These are phyloP conservation scores for Ophiostoma ulmi DNA, from an alignment of 2,329 filamentous ascomycete genomes.

Conservation along the genomic window DNA sequence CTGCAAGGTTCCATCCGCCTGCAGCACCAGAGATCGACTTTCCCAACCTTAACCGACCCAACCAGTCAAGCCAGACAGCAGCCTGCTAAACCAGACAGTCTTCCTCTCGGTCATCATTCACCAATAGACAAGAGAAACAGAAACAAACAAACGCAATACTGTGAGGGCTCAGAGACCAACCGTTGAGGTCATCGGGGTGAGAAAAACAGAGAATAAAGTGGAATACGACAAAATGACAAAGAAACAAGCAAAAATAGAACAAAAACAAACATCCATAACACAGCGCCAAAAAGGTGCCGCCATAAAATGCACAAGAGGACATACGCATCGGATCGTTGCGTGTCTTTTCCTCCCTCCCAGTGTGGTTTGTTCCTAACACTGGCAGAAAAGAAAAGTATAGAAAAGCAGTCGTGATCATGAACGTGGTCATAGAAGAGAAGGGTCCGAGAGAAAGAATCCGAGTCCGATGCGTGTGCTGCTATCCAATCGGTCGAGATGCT, in stretches of 20 bases:
- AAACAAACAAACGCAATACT: slow-evolving; percentile 14
- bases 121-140: slow-evolving; percentile 1
- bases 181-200: neutral
- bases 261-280: slow-evolving; percentile 6
- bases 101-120: neutral
- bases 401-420: slow-evolving; percentile 14
- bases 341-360: neutral
- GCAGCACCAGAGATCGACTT: neutral
- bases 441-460: neutral
- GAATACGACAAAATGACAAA: neutral
- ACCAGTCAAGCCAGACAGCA: neutral
- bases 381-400: neutral
- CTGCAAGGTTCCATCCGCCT: neutral
- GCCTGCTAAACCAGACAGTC: neutral
- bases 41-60: neutral
- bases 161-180: neutral
- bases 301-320: slow-evolving; percentile 13
- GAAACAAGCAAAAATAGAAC: neutral
- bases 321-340: slow-evolving; percentile 13
- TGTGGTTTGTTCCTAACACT: neutral
- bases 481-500: slow-evolving; percentile 8
- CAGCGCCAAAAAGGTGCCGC: slow-evolving; percentile 10
- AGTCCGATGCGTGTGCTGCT: neutral
- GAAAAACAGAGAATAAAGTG: slow-evolving; percentile 15
- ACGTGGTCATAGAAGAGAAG: slow-evolving; percentile 2